A percentile compares a stretch with the other conserved stretches of the same genome.
Evolutionary conservation across 768 basidiomycete genomes (phyloP).

Genomic region (Psilocybe sp.): DNA sequence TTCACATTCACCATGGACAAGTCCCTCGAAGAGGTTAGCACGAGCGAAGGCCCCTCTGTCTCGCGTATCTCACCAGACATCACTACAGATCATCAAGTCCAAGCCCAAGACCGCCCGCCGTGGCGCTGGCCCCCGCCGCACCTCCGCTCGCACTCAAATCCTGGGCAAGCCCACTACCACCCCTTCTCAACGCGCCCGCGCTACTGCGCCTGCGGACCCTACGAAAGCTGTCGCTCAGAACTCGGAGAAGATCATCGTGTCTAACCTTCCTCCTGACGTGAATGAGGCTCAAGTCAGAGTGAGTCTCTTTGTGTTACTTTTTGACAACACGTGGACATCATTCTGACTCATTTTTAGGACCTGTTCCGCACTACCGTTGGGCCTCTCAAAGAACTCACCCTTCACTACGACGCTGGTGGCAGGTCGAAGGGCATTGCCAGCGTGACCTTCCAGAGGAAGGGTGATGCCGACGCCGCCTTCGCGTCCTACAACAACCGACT

Average conservation of each 20-base stretch:
- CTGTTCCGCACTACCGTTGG: conserved; percentile 91
- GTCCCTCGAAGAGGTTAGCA: conserved; percentile 75
- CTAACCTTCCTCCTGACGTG: conserved; percentile 90
- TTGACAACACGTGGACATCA: background rate
- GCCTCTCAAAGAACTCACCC: conserved; percentile 75
- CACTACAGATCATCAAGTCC: conserved; percentile 60
- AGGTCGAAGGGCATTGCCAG: conserved; percentile 90
- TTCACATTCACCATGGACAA: conserved; percentile 60
- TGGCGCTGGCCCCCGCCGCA: conserved; percentile 45
- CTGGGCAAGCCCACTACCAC: conserved; percentile 51
- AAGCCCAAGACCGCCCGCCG: conserved; percentile 48
- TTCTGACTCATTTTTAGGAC: conserved; percentile 53
- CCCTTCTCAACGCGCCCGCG: conserved; percentile 52
- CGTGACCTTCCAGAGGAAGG: conserved; percentile 81
- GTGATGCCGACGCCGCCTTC: conserved; percentile 90
- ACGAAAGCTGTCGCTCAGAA: conserved; percentile 41
- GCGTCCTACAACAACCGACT: conserved; percentile 96
- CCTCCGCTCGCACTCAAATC: conserved; percentile 55
- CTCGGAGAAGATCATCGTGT: conserved; percentile 93
- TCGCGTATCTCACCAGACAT: conserved; percentile 19
- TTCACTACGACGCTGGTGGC: conserved; percentile 82
- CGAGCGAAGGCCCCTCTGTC: conserved; percentile 18
- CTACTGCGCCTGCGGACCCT: conserved; percentile 38
- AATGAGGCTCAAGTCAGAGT: conserved; percentile 94
- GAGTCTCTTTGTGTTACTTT: conserved; percentile 19